A percentile compares a stretch with the other conserved stretches of the same genome.
These are phyloP conservation scores for Boletus barrowsii DNA, from an alignment of 768 basidiomycete species.

Conservation along the genomic window DNA sequence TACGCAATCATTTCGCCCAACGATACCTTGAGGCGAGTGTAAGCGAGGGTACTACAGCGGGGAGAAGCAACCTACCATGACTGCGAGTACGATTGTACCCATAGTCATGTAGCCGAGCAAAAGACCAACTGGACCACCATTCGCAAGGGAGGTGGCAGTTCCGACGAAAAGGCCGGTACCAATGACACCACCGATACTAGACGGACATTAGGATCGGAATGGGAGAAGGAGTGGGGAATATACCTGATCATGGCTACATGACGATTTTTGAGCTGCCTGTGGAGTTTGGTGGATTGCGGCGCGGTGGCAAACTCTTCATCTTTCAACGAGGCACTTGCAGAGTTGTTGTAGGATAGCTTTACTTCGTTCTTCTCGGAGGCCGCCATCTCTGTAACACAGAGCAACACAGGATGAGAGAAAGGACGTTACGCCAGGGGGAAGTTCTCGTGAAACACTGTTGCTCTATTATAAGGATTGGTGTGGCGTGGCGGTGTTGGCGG, in stretches of 20 bases:
- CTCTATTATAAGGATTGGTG: background rate
- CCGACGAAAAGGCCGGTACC: constrained; percentile 68
- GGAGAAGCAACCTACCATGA: constrained; percentile 51
- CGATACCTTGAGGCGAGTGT: constrained; percentile 44
- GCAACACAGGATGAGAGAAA: background rate
- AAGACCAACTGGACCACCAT: constrained; percentile 73
- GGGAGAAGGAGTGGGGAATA: background rate
- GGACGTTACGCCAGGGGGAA: background rate
- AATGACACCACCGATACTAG: constrained; percentile 58
- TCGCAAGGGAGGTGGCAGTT: constrained; percentile 45
- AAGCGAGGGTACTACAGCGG: background rate
- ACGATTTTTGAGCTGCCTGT: constrained; percentile 68
- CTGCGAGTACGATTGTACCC: constrained; percentile 66
- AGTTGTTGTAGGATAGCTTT: background rate
- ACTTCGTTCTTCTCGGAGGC: constrained; percentile 21
- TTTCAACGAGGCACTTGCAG: constrained; percentile 15
- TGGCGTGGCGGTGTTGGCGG: constrained; percentile 4
- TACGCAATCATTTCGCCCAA: constrained; percentile 63
- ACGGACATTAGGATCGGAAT: background rate
- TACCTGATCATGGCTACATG: constrained; percentile 83
- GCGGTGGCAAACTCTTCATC: constrained; percentile 20
- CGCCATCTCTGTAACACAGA: constrained; percentile 8
- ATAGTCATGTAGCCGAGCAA: constrained; percentile 66
- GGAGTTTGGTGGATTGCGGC: constrained; percentile 28
- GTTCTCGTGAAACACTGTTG: no score